A percentile compares a stretch with the other conserved stretches of the same genome.
These are phyloP conservation scores for Shiraia bambusicola DNA, from an alignment of 2,329 filamentous ascomycete genomes.

Conservation along the genomic window DNA sequence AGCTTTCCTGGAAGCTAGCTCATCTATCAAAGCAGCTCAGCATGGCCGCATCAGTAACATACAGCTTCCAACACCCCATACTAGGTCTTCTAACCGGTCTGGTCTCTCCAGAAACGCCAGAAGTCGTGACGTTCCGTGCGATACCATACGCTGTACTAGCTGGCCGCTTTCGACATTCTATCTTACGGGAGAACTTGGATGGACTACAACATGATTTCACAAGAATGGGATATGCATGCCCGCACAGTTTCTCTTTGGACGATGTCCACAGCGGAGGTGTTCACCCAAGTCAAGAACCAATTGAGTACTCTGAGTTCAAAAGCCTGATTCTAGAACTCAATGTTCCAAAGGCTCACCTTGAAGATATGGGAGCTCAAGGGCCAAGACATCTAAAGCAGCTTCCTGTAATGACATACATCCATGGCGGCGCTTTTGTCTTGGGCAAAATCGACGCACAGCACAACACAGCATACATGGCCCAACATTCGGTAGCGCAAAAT, in stretches of 20 bases:
- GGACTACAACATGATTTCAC: constrained; percentile 14
- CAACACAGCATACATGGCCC: constrained; percentile 24
- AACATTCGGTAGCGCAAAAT: constrained; percentile 22
- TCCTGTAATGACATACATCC: constrained; percentile 55
- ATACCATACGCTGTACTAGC: constrained; percentile 25
- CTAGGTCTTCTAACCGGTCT: constrained; percentile 24
- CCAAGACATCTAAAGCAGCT: constrained; percentile 23
- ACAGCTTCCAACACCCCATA: constrained; percentile 15
- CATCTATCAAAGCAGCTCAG: background rate
- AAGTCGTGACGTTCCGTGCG: constrained; percentile 30
- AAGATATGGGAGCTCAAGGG: background rate
- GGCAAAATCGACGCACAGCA: constrained; percentile 35
- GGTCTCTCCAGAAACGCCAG: constrained; percentile 15
- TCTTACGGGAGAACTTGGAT: constrained; percentile 9
- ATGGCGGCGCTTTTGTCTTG: constrained; percentile 53
- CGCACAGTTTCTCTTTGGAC: constrained; percentile 12
- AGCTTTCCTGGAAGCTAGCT: background rate
- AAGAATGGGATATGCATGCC: constrained; percentile 23
- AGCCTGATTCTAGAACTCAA: constrained; percentile 27
- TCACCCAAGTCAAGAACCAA: constrained; percentile 10
- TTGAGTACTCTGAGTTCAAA: constrained; percentile 13
- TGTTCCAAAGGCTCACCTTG: constrained; percentile 17
- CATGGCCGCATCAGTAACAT: constrained; percentile 6
- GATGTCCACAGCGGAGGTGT: constrained; percentile 14
- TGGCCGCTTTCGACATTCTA: constrained; percentile 24